Conservation (phyloP, 257 asterid species). For the Nicotiana obtusifolia region DNA sequence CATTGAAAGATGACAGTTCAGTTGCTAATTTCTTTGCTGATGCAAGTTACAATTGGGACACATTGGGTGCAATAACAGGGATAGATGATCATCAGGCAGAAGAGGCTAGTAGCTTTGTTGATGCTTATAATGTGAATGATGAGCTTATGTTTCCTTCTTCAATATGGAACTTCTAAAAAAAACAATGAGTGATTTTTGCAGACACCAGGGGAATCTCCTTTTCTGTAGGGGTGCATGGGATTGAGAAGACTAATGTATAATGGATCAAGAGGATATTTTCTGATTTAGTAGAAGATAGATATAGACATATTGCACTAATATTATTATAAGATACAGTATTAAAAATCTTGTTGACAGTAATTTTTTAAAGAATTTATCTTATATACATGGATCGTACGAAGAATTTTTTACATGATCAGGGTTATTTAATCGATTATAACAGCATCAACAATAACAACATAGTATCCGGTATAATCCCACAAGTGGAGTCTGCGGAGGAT, state of each 20-base stretch:
- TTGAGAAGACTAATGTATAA: not conserved
- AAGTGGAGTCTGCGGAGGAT: no score
- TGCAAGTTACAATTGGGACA: slow-evolving; percentile 64
- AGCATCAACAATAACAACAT: no score
- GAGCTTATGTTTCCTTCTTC: slow-evolving; percentile 49
- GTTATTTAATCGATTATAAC: not conserved
- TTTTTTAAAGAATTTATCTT: not conserved
- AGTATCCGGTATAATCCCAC: no score
- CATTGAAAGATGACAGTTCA: slow-evolving; percentile 22
- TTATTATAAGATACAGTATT: not conserved
- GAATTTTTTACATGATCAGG: not conserved
- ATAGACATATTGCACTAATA: not conserved
- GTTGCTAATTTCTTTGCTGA: slow-evolving; percentile 30
- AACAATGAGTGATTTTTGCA: not conserved
- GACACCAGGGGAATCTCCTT: not conserved
- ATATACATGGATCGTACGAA: not conserved
- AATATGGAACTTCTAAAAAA: slow-evolving; percentile 50
- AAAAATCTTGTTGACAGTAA: not conserved
- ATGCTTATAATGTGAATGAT: slow-evolving; percentile 40
- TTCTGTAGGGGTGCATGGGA: not conserved
- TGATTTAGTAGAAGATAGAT: not conserved
- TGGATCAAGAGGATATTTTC: not conserved
- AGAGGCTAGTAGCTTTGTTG: slow-evolving; percentile 24
- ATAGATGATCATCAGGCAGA: slow-evolving; percentile 40
- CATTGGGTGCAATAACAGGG: slow-evolving; percentile 56